These are phyloP conservation scores for Toxoplasma gondii DNA, from an alignment of 169 alveolate species.

Conservation along the genomic window DNA sequence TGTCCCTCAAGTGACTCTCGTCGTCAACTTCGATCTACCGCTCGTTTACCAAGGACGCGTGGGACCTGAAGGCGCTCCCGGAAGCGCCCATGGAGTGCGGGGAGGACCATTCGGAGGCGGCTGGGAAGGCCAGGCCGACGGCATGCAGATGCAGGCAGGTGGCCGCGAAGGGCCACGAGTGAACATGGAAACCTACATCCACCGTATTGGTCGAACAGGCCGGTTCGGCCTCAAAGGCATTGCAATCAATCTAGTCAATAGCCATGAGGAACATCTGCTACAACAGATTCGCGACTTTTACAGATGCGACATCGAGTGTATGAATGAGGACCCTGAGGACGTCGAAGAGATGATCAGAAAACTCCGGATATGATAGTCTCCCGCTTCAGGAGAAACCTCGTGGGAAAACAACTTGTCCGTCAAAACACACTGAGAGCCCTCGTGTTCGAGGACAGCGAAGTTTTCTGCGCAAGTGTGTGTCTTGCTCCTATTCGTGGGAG, in stretches of 20 bases:
- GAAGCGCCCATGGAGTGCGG: not conserved
- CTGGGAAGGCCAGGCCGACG: not conserved
- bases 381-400: not conserved
- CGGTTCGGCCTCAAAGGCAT: constrained; percentile 97
- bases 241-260: constrained; percentile 89
- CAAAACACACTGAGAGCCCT: not conserved
- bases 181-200: constrained; percentile 90
- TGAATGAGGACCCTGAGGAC: constrained; percentile 40
- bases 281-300: constrained; percentile 53
- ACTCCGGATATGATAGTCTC: constrained; percentile 23
- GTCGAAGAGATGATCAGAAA: constrained; percentile 39
- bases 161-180: not conserved
- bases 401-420: not conserved
- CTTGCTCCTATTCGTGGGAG: not conserved
- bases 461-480: not conserved
- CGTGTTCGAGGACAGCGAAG: not conserved
- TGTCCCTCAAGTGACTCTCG: constrained; percentile 93
- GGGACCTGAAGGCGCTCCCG: not conserved
- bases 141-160: not conserved
- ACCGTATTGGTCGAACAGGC: constrained; percentile 98
- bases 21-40: constrained; percentile 93
- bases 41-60: constrained; percentile 65
- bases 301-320: constrained; percentile 35
- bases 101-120: not conserved
- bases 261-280: constrained; percentile 33